Base-by-base conservation (phyloP, 371 early-diverging fungal genomes). In the Rhizomucor miehei region DNA sequence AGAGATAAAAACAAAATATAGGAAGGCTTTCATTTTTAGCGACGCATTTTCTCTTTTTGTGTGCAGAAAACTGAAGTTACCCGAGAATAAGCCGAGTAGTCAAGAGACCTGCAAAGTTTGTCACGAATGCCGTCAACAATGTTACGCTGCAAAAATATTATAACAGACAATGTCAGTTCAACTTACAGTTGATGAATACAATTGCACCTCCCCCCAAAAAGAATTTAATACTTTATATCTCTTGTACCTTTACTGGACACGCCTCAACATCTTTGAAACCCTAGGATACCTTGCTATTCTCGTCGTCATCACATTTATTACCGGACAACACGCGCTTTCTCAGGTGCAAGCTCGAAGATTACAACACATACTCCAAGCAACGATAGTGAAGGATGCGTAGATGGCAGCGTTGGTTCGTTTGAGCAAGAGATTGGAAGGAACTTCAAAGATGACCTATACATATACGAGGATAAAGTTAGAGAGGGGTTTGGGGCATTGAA, bases 231-330 rank as follows among this genome's bases (percentile, higher is more conserved):
- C 9, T 38, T 10, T 38, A 58, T 75, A 67, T 23, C 70, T 88
- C 19, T 84, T 85, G 52, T 84, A 80, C 69, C 66, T 77, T 39
- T 90, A 87, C 71, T 90, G 89, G 89, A 76, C 81, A 13, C 61
- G 75, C 39, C 71, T 87, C 49, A 88, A 85, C 62, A 60, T 90
- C 41, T 85, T 89, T 66, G 82, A 89, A 63, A 80, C 86, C 19
- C 75, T 90, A 14, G 77, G 77, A 14, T 88, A 84, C 60, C 73
- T 88, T 6, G 65, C 72, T 41, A 70, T 71, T 5, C 60, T 85
- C 11, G 69, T 77, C 25, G 20, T 76, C n/a, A 56, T 85, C 14
- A 78, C 85, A 11, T 73, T 78, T 40, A 58, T 82, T 20, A 69
- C 86, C 10, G 91, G 91, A 47, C 79, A 80, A 58, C 73, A 72